Conservation (phyloP, 176 grass and related monocot genomes). For the Rhynchospora breviuscula region DNA sequence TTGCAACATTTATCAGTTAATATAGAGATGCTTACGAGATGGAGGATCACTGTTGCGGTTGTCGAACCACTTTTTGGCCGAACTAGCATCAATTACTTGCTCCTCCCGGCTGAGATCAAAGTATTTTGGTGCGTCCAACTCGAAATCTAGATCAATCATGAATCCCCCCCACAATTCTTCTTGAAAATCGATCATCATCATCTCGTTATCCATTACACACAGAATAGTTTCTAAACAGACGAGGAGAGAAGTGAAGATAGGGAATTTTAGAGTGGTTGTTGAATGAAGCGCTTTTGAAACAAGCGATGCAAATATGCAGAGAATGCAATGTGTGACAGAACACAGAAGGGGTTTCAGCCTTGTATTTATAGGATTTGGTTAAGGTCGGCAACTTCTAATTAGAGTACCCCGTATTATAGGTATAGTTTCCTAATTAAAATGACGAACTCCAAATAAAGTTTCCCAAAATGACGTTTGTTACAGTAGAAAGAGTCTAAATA, state of each 20-base stretch:
- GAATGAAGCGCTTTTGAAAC: background rate
- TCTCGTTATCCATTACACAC: background rate
- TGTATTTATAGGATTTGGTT: no score
- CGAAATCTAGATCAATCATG: conserved; percentile 75
- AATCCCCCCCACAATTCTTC: conserved; percentile 39
- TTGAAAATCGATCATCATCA: background rate
- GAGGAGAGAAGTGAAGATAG: background rate
- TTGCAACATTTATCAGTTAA: background rate
- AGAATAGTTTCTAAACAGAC: background rate
- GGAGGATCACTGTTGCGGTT: conserved; percentile 54
- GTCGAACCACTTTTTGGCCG: conserved; percentile 63
- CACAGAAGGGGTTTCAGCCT: no score
- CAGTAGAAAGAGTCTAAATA: no score
- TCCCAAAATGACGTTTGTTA: no score
- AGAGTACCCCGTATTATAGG: background rate
- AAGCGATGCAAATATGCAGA: background rate
- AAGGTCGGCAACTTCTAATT: background rate
- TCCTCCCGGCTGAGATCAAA: conserved; percentile 64
- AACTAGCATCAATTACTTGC: conserved; percentile 31
- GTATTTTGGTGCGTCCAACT: conserved; percentile 75
- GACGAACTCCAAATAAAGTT: background rate
- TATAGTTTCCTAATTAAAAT: background rate
- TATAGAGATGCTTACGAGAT: conserved; percentile 33
- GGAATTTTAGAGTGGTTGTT: background rate
- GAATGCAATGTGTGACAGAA: no score